Evolutionary conservation across 2,329 filamentous ascomycete genomes (phyloP), one percentile per base, ranked within the genome.

Genomic region (Ophiosphaerella narmari): DNA sequence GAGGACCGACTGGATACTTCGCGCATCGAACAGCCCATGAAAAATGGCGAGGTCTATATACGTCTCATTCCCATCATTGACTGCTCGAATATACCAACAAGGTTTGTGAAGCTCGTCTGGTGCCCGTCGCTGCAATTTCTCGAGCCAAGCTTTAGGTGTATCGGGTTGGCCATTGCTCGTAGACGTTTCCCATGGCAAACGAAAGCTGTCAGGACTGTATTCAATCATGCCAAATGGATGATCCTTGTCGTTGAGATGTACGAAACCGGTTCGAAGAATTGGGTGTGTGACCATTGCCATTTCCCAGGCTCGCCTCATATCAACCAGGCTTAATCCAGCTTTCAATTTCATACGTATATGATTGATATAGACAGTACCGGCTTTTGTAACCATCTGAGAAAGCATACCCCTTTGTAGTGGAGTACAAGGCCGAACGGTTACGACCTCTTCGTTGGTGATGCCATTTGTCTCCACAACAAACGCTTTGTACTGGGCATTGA

Each of bases 11-110:
- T 82, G 77, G 9, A 97, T 75, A 7, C 90, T 91, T 35, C 84
- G 80, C 0, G 91, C 92, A 74, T 97, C 92, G 59, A 95, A 97
- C 0, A 97, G 76, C 0, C 89, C 89, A 73, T 97, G 92, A 55
- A 95, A 88, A 2, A 91, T 78, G 8, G 78, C 82, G 16, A 86
- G 64, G 38, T 80, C 73, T 35, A 84, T 66, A 5, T 65, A 59
- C 4, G 39, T 37, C 0, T 48, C 36, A 0, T 54, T 42, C 0
- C 63, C 46, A 0, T 53, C 38, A 2, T 76, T 57, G 0, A 80
- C 65, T 1, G 91, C 40, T 0, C 75, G 74, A 16, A 90, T 70
- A 11, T 75, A 75, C 90, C 90, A 95, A 0, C 84, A 82, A 0
- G 85, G 85, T 0, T 68, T 54, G 36, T 84, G 75, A 3, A 88